Evolutionary conservation across 108 stramenopile species (phyloP), one percentile per base, ranked within the genome.

Genomic region (Bacterosira constricta): DNA sequence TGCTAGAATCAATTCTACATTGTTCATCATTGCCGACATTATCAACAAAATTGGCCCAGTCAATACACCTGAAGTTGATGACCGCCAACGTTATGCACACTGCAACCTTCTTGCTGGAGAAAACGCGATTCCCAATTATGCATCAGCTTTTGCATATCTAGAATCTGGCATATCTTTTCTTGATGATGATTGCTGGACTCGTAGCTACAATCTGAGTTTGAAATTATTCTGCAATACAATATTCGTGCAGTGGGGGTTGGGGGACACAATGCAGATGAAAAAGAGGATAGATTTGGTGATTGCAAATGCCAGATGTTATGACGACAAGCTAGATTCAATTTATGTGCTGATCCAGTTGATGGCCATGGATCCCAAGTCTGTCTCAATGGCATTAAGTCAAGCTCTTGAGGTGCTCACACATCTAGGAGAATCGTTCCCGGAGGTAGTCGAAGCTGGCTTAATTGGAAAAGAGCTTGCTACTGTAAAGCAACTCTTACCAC

Each of bases 1-100:
- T 4, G 56, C 5, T 1, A 46, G 6, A 39, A 30, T 32, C 21
- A 21, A 50, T 18, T n/a, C n/a, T n/a, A 50, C 45, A 36, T n/a
- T 69, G 20, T 57, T 69, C 42, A 36, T 69, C 23, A 69, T 69
- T 46, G 68, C 29, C 13, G 34, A 57, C 17, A 23, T 57, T 37
- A 21, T 57, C 39, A 57, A 57, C n/a, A 17, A 27, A 26, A 15
- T 55, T 36, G 68, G 68, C 18, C 15, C 35, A 25, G 30, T 11
- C 25, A 31, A 9, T 6, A 55, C 54, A 6, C 6, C 26, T 3
- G 32, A 50, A n/a, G 11, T 34, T n/a, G 29, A 23, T n/a, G 34
- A 45, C 21, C 63, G 46, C 9, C 15, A 34, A 10, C 49, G 31
- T 17, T 64, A 21, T 49, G 63, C 63, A n/a, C 6, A 44, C 15